A percentile compares a stretch with the other conserved stretches of the same genome.
Conservation (phyloP, 441 rosid genomes). For the Bocquillonia castaneifolia region DNA sequence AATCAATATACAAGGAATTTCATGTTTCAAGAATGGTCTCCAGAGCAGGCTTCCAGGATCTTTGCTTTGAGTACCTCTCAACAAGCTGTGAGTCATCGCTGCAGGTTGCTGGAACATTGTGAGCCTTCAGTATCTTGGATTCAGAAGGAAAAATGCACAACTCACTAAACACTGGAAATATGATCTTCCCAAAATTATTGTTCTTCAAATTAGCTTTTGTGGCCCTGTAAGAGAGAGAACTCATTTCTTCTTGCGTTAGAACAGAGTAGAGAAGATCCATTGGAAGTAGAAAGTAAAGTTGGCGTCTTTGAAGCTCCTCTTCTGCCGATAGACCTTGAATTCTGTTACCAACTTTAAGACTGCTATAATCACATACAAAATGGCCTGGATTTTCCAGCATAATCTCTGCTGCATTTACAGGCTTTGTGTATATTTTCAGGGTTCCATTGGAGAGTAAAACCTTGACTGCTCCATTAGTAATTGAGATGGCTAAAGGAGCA, state of each 20-base stretch:
- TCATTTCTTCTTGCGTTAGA: conserved; percentile 42
- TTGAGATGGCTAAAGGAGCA: conserved; percentile 35
- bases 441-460: conserved; percentile 34
- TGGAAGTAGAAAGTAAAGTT: conserved; percentile 47
- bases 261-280: conserved; percentile 52
- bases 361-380: conserved; percentile 38
- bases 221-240: conserved; percentile 29
- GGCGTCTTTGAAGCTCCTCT: conserved; percentile 34
- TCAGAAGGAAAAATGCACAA: conserved; percentile 41
- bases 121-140: conserved; percentile 11
- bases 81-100: background rate
- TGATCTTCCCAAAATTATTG: conserved; percentile 34
- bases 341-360: conserved; percentile 36
- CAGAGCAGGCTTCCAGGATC: conserved; percentile 58
- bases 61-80: conserved; percentile 37
- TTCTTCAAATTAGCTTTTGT: conserved; percentile 34
- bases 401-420: conserved; percentile 36
- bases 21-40: conserved; percentile 46
- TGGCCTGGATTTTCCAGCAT: conserved; percentile 44
- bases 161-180: conserved; percentile 36
- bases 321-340: conserved; percentile 39
- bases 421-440: conserved; percentile 32
- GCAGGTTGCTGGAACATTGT: too few relatives aligned
- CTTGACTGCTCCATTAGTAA: conserved; percentile 25
- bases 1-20: background rate